phyloP scores from a whole-genome alignment of 371 early-diverging fungal species.

The Actinomortierella ambigua region DNA sequence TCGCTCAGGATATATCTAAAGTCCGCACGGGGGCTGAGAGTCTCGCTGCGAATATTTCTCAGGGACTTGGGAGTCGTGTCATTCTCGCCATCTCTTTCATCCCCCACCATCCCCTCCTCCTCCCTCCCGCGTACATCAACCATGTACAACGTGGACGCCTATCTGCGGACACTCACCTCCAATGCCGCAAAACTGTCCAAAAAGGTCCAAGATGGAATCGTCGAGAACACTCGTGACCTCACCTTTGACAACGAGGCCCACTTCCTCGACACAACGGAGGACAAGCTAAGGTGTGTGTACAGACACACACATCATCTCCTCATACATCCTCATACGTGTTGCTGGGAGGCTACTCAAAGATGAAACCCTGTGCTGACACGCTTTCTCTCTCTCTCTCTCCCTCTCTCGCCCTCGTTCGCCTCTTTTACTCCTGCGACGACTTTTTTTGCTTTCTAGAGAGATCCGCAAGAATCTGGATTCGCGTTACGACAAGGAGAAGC shows the following conservation, averaged over 20 bases:
- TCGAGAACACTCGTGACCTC: slow-evolving; percentile 87
- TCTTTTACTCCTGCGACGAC: too few relatives aligned
- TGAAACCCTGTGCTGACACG: too few relatives aligned
- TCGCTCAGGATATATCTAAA: too few relatives aligned
- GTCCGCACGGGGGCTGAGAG: too few relatives aligned
- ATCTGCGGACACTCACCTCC: slow-evolving; percentile 36
- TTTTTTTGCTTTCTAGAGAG: slow-evolving; percentile 47
- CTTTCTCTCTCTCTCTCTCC: neutral
- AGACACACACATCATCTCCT: neutral
- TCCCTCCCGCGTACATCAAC: neutral
- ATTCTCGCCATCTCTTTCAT: neutral
- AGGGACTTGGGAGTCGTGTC: neutral
- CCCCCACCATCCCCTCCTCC: neutral
- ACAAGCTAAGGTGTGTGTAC: slow-evolving; percentile 57
- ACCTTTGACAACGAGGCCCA: slow-evolving; percentile 77
- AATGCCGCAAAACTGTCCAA: slow-evolving; percentile 83
- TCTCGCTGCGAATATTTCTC: neutral
- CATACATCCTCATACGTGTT: neutral
- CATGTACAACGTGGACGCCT: slow-evolving; percentile 46
- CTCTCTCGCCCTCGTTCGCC: neutral
- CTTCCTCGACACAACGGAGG: slow-evolving; percentile 88
- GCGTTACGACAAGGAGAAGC: slow-evolving; percentile 88
- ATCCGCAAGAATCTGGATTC: slow-evolving; percentile 81
- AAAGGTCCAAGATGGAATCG: slow-evolving; percentile 83
- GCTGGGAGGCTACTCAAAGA: neutral